Conservation (phyloP, 163 green algal genomes). For the Prototheca cutis region DNA sequence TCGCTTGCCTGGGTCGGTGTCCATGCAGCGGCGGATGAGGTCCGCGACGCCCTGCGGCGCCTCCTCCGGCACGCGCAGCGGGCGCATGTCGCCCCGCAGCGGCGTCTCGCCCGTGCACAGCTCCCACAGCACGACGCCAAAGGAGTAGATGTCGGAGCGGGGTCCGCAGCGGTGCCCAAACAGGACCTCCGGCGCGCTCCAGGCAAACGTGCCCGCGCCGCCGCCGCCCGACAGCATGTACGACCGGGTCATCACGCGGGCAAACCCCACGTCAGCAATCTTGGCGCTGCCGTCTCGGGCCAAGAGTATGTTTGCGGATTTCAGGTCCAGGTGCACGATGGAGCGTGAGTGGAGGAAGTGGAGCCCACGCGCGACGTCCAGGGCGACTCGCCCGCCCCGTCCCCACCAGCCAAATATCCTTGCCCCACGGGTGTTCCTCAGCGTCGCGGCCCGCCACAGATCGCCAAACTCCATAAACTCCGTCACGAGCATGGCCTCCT, state of each 20-base stretch:
- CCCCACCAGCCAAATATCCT: conserved; percentile 30
- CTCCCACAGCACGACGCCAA: conserved; percentile 28
- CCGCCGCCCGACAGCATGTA: conserved; percentile 13
- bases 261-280: conserved; percentile 38
- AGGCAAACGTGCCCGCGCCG: conserved; percentile 30
- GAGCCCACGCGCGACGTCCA: conserved; percentile 26
- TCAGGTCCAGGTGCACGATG: conserved; percentile 23
- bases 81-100: conserved; percentile 9
- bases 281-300: conserved; percentile 41
- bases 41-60: conserved; percentile 21
- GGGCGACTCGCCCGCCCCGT: conserved; percentile 7
- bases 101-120: conserved; percentile 16
- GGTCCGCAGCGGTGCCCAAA: conserved; percentile 11
- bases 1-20: conserved; percentile 13
- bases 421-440: conserved; percentile 10
- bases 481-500: conserved; percentile 30
- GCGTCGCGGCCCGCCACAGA: conserved; percentile 24
- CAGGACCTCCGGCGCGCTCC: conserved; percentile 29
- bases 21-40: conserved; percentile 15
- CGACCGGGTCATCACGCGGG: conserved; percentile 22
- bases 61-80: conserved; percentile 14
- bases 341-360: conserved; percentile 23
- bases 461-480: conserved; percentile 34
- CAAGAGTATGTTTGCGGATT: conserved; percentile 44
- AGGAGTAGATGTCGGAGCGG: conserved; percentile 31